phyloP scores from a whole-genome alignment of 1,284 basidiomycete species.

The Cryptococcus sp. region DNA sequence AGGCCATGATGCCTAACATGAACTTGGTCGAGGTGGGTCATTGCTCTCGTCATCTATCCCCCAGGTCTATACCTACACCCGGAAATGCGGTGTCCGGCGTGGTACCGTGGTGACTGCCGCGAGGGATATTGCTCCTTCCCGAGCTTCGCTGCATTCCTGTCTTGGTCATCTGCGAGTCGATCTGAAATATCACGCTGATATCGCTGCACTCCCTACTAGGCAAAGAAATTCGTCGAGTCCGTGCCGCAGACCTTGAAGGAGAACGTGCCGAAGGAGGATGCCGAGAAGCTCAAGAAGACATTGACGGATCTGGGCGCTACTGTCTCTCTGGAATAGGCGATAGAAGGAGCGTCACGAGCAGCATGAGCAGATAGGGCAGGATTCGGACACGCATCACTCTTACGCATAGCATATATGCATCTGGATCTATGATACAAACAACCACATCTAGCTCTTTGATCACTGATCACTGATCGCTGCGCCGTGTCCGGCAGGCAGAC shows the following conservation, averaged over 20 bases:
- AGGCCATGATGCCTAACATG: slow-evolving; percentile 89
- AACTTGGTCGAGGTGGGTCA: slow-evolving; percentile 88
- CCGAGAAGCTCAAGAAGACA: slow-evolving; percentile 90
- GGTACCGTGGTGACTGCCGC: too few species aligned
- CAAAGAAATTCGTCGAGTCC: slow-evolving; percentile 99
- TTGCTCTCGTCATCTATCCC: too few species aligned
- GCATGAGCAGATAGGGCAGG: not conserved
- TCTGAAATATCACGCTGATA: not conserved
- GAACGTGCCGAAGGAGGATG: slow-evolving; percentile 94
- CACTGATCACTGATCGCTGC: too few species aligned
- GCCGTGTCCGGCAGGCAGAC: not conserved
- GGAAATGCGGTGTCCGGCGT: too few species aligned
- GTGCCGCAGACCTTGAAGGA: slow-evolving; percentile 94
- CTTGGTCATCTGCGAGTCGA: too few species aligned
- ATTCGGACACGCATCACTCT: not conserved
- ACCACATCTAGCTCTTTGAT: too few species aligned
- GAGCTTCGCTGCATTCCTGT: too few species aligned
- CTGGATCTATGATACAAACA: not conserved
- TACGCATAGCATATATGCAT: not conserved
- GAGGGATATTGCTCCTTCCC: too few species aligned
- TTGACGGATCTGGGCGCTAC: slow-evolving; percentile 89
- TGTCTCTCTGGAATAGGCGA: slow-evolving; percentile 61
- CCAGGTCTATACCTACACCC: too few species aligned
- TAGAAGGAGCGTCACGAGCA: slow-evolving; percentile 4
- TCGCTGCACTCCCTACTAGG: slow-evolving; percentile 60